These are phyloP conservation scores for Dictyostelium purpureum DNA, from an alignment of 78 protist genomes.

Conservation along the genomic window DNA sequence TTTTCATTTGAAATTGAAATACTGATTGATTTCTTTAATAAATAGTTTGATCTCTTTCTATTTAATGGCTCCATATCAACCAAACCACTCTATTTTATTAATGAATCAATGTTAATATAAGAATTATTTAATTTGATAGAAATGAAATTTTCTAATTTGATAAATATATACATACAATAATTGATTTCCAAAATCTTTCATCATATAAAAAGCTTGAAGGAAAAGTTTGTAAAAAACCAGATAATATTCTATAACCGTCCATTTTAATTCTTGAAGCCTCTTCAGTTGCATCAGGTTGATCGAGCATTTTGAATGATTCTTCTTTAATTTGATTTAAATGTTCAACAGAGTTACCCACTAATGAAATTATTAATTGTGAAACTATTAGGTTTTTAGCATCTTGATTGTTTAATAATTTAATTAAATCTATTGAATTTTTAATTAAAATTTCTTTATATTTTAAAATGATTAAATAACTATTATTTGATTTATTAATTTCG, in stretches of 20 bases:
- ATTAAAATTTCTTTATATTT: background rate
- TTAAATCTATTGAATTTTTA: slow-evolving; percentile 8
- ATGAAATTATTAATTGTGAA: background rate
- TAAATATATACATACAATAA: slow-evolving; percentile 1
- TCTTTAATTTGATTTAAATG: background rate
- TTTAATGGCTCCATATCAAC: slow-evolving; percentile 43
- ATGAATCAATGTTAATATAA: background rate
- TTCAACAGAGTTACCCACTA: background rate
- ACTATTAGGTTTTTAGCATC: background rate
- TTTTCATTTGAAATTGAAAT: slow-evolving; percentile 8
- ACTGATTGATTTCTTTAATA: slow-evolving; percentile 37
- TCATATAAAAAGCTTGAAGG: background rate
- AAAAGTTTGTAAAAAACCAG: background rate
- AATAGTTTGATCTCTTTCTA: slow-evolving; percentile 48
- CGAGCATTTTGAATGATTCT: background rate
- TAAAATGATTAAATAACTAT: background rate
- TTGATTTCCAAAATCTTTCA: slow-evolving; percentile 11
- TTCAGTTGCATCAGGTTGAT: background rate
- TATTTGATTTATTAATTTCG: background rate
- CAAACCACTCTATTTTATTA: slow-evolving; percentile 13
- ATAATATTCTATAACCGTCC: slow-evolving; percentile 22
- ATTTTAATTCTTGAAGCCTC: background rate
- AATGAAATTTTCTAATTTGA: background rate
- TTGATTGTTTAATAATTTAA: background rate
- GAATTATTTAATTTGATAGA: background rate